Percentiles rank a stretch among this genome's conserved stretches.
These are phyloP conservation scores for Komagataella phaffii DNA, from an alignment of 805 yeast species.

Conservation along the genomic window DNA sequence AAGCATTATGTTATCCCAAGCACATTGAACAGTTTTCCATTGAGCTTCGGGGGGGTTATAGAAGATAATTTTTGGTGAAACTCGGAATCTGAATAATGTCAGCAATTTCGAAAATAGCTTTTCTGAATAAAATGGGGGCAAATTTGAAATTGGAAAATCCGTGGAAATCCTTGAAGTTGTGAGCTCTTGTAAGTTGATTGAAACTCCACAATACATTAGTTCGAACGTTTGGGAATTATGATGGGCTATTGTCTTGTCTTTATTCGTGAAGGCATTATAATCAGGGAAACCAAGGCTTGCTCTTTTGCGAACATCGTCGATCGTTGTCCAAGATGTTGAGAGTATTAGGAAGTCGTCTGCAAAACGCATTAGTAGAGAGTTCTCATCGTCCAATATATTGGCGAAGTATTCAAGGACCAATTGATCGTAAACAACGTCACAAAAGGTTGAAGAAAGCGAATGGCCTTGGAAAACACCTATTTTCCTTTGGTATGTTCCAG, in stretches of 20 bases:
- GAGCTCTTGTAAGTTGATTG: neutral
- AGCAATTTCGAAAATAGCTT: neutral
- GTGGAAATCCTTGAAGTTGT: neutral
- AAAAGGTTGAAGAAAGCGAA: conserved; percentile 58
- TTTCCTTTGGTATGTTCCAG: conserved; percentile 29
- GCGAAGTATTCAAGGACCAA: conserved; percentile 28
- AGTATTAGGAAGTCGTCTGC: conserved; percentile 84
- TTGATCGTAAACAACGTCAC: conserved; percentile 59
- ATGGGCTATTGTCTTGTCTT: conserved; percentile 21
- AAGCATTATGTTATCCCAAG: neutral
- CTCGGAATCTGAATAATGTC: neutral
- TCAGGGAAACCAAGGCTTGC: conserved; percentile 24
- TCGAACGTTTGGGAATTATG: neutral
- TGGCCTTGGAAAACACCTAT: conserved; percentile 81
- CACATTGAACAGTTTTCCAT: neutral
- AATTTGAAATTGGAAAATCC: neutral
- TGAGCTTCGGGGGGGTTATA: neutral
- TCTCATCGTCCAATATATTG: conserved; percentile 8
- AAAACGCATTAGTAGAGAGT: conserved; percentile 37
- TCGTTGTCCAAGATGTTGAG: conserved; percentile 24
- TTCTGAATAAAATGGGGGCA: neutral
- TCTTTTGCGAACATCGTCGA: conserved; percentile 15
- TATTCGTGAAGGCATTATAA: conserved; percentile 27
- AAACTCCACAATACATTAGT: neutral
- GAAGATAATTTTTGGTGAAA: neutral